phyloP scores from a whole-genome alignment of 1,284 basidiomycete genomes.

The Porodaedalea pini region DNA sequence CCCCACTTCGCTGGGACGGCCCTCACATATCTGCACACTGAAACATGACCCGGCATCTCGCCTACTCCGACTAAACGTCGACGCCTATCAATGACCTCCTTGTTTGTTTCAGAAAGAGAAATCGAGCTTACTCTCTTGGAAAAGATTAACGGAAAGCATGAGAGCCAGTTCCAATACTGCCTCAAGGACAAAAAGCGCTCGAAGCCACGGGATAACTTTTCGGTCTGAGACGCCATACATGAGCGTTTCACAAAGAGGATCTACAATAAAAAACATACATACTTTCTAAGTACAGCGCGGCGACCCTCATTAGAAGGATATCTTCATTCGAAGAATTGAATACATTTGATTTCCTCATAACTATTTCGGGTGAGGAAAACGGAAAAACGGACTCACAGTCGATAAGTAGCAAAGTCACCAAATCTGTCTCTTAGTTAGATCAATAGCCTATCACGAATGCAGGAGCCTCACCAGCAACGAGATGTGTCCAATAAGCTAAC shows the following conservation, averaged over 20 bases:
- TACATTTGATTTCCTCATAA: neutral
- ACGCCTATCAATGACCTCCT: no score
- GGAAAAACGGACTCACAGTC: neutral
- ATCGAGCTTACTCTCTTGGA: neutral
- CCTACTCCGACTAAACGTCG: neutral
- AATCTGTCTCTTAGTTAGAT: neutral
- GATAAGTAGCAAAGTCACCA: constrained; percentile 3
- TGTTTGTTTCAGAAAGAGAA: neutral
- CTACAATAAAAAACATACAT: neutral
- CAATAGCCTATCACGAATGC: neutral
- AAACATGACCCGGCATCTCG: neutral
- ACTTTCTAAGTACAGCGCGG: constrained; percentile 1
- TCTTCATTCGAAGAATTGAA: neutral
- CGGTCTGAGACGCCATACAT: neutral
- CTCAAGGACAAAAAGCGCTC: neutral
- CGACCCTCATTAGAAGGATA: constrained; percentile 8
- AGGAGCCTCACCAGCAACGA: neutral
- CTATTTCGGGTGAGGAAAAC: neutral
- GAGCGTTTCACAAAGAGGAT: neutral
- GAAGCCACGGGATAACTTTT: neutral
- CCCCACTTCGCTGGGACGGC: neutral
- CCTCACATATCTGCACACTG: neutral
- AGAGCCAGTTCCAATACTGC: neutral
- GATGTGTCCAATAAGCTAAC: constrained; percentile 1
- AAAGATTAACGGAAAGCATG: constrained; percentile 1